Evolutionary conservation across 768 basidiomycete species (phyloP), one percentile per base, ranked within the genome.

Genomic region (Termitomyces eurrhizus): DNA sequence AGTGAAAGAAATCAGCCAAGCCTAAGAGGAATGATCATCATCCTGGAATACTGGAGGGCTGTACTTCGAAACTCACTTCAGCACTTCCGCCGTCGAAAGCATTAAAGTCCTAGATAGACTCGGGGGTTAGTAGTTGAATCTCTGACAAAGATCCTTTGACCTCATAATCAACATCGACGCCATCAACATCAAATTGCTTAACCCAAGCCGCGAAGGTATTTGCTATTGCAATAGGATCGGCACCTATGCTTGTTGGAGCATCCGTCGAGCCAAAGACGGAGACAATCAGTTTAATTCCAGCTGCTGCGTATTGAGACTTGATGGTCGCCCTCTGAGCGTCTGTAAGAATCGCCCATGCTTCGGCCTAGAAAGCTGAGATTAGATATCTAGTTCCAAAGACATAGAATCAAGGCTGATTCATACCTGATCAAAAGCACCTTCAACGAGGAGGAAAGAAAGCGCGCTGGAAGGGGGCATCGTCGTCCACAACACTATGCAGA

Each of bases 151-250:
- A 45, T 44, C 44, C 11, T 48, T 59, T 18, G 39, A 78, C 79
- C 75, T 86, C 88, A 66, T 89, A 90, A 69, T 90, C 88, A 39
- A 92, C 84, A 67, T 90, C 88, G 29, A 89, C 82, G 52, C 89
- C 89, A 65, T 90, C 88, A 18, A 90, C 72, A 52, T 75, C 71
- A 60, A 79, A 87, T 65, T 83, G 64, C 60, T 80, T 83, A 9
- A 90, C 88, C 76, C 79, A 91, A 13, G 79, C 79, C 0, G 88
- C 87, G 69, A 90, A 78, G 2, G 80, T 82, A 62, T 85, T 82
- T 1, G 89, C 89, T 16, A 83, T 82, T 7, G 74, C 73, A 7
- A 83, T 73, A 21, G 89, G 84, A 69, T 90, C 85, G n/a, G 81
- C 83, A 49, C 80, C 79, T 12, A 66, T 72, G 11, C 80, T 76